Percentiles rank a stretch among this genome's conserved stretches.
Evolutionary conservation across 2,329 filamentous ascomycete species (phyloP).

Genomic region (Lachnellula cervina): DNA sequence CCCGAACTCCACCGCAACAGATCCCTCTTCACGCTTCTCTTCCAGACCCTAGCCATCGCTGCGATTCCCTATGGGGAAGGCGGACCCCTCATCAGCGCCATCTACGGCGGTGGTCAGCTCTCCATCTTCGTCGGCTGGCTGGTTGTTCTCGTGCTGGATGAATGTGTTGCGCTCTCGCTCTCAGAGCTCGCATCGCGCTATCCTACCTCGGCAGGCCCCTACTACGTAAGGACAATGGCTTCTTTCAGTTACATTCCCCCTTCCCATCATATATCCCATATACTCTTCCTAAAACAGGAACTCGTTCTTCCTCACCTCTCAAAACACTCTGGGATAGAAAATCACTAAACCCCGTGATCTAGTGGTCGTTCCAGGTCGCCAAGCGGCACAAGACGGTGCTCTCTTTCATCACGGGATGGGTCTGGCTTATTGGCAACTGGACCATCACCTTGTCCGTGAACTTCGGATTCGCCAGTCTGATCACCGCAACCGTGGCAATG

Average conservation of each 20-base stretch:
- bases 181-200: slow-evolving; percentile 73
- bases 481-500: slow-evolving; percentile 47
- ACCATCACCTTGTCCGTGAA: slow-evolving; percentile 80
- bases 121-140: slow-evolving; percentile 55
- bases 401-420: slow-evolving; percentile 70
- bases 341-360: too few species aligned
- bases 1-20: slow-evolving; percentile 54
- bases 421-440: slow-evolving; percentile 74
- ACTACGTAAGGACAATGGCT: slow-evolving; percentile 43
- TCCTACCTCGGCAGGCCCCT: slow-evolving; percentile 72
- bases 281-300: too few species aligned
- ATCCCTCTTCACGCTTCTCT: slow-evolving; percentile 55
- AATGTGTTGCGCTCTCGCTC: slow-evolving; percentile 66
- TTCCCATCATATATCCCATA: too few species aligned
- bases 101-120: slow-evolving; percentile 41
- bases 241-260: too few species aligned
- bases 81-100: slow-evolving; percentile 27
- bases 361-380: slow-evolving; percentile 68
- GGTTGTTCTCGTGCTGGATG: slow-evolving; percentile 46
- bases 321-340: too few species aligned
- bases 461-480: slow-evolving; percentile 59
- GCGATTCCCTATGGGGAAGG: slow-evolving; percentile 51
- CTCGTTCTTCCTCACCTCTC: too few species aligned
- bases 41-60: slow-evolving; percentile 56
- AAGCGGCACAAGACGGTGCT: slow-evolving; percentile 55